phyloP scores from a whole-genome alignment of 805 yeast genomes.

The Monosporozyma solicola region DNA sequence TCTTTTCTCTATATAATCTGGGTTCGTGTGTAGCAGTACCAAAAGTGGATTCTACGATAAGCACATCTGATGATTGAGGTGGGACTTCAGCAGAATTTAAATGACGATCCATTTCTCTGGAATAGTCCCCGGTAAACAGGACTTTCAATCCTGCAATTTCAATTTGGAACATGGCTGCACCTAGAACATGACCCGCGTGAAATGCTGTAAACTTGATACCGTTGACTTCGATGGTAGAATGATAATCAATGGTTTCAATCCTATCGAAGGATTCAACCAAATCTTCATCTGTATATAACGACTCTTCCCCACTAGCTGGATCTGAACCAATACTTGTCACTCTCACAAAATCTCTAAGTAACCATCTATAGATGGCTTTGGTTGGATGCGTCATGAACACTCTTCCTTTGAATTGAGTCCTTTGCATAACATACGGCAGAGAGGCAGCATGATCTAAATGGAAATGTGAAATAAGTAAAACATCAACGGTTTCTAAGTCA shows the following conservation, averaged over 20 bases:
- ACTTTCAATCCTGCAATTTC: slow-evolving; percentile 89
- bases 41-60: slow-evolving; percentile 91
- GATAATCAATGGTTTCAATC: slow-evolving; percentile 92
- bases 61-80: slow-evolving; percentile 71
- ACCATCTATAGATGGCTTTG: slow-evolving; percentile 95
- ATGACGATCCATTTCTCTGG: slow-evolving; percentile 93
- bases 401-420: slow-evolving; percentile 86
- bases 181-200: slow-evolving; percentile 99
- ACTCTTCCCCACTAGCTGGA: slow-evolving; percentile 33
- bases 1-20: slow-evolving; percentile 70
- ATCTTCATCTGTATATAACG: slow-evolving; percentile 85
- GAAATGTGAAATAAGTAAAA: slow-evolving; percentile 84
- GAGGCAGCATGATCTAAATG: slow-evolving; percentile 98
- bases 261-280: slow-evolving; percentile 75
- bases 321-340: slow-evolving; percentile 58
- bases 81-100: slow-evolving; percentile 94
- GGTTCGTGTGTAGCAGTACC: slow-evolving; percentile 98
- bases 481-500: slow-evolving; percentile 79
- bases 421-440: slow-evolving; percentile 95
- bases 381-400: slow-evolving; percentile 99
- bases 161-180: slow-evolving; percentile 95
- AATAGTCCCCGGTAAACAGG: slow-evolving; percentile 92
- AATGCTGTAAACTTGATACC: slow-evolving; percentile 95
- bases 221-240: slow-evolving; percentile 87
- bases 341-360: slow-evolving; percentile 84